These are phyloP conservation scores for Metschnikowia baotianmanensis DNA, from an alignment of 805 yeast species.

Conservation along the genomic window DNA sequence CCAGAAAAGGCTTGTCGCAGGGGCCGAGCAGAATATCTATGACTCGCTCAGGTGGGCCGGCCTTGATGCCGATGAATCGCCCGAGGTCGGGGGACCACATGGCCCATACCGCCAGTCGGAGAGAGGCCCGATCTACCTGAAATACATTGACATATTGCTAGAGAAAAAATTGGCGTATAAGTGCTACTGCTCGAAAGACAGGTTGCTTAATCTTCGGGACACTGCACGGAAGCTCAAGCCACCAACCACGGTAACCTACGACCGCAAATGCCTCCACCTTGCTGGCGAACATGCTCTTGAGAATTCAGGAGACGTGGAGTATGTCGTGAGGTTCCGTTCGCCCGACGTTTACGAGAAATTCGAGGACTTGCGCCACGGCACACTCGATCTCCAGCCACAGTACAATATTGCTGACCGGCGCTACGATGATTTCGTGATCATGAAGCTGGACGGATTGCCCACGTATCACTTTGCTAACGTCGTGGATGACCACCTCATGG, in stretches of 20 bases:
- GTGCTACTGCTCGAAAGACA: conserved; percentile 81
- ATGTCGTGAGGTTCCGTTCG: conserved; percentile 70
- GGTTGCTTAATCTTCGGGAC: conserved; percentile 64
- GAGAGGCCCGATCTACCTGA: conserved; percentile 60
- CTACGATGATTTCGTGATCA: conserved; percentile 83
- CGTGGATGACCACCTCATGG: conserved; percentile 91
- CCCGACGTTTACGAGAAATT: conserved; percentile 70
- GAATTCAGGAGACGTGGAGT: conserved; percentile 22
- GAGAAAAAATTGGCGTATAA: conserved; percentile 74
- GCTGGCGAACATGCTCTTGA: conserved; percentile 35
- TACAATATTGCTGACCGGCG: conserved; percentile 65
- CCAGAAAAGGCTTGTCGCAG: conserved; percentile 68
- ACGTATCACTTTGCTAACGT: conserved; percentile 97
- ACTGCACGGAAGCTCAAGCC: conserved; percentile 76
- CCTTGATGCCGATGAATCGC: conserved; percentile 78
- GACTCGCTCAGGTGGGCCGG: conserved; percentile 78
- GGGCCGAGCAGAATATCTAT: conserved; percentile 81
- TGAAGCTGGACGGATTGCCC: conserved; percentile 94
- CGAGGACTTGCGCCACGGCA: conserved; percentile 76
- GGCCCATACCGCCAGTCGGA: conserved; percentile 90
- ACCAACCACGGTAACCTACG: conserved; percentile 90
- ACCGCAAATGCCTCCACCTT: conserved; percentile 66
- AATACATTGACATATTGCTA: conserved; percentile 56
- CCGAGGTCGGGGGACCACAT: conserved; percentile 50
- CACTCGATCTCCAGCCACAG: conserved; percentile 75